Evolutionary conservation across 176 grass and related monocot genomes (phyloP), one percentile per base, ranked within the genome.

Genomic region (Zoysia pacifica): DNA sequence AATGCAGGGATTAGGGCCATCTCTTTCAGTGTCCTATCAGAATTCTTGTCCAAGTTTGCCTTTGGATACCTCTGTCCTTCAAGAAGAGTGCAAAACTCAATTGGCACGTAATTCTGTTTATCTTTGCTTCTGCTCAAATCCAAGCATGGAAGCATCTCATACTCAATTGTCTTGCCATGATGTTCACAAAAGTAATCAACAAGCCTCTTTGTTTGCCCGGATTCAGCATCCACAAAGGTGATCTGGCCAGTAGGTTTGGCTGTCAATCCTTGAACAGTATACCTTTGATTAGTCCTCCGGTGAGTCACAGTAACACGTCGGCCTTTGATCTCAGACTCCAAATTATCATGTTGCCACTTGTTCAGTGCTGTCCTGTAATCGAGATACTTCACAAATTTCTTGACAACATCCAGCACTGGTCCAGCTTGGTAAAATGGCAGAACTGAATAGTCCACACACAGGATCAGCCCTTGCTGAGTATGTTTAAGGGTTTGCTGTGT

Each of bases 101-200:
- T 86, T 3, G 90, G 82, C 54, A 91, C 79, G 62, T 83, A 79
- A 19, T 91, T 91, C 38, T 52, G 58, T 73, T 79, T 85, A 12
- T 86, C 86, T 41, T 88, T 89, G 77, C 77, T 90, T 76, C 74
- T 88, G 75, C 90, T 88, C 82, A 91, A 83, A 70, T 88, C 82
- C 82, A 91, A 82, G 65, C 86, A 91, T 47, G 86, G 86, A 64
- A 91, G 90, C 86, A 75, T 79, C 56, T 66, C 50, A 54, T 81
- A 91, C 19, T 67, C 51, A 12, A 91, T 85, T 64, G 36, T 70
- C 67, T 45, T 79, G 61, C 28, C 20, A 67, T 88, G 75, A 47
- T 77, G 80, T n/a, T 88, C 36, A 11, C 1, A 11, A 77, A 53
- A 91, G 47, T 88, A 91, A 56, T 91, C 79, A 3, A 91, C 43